Percentiles rank a stretch among this genome's conserved stretches.
Conservation (phyloP, 208 protist species). For the Angomonas ambiguus region DNA sequence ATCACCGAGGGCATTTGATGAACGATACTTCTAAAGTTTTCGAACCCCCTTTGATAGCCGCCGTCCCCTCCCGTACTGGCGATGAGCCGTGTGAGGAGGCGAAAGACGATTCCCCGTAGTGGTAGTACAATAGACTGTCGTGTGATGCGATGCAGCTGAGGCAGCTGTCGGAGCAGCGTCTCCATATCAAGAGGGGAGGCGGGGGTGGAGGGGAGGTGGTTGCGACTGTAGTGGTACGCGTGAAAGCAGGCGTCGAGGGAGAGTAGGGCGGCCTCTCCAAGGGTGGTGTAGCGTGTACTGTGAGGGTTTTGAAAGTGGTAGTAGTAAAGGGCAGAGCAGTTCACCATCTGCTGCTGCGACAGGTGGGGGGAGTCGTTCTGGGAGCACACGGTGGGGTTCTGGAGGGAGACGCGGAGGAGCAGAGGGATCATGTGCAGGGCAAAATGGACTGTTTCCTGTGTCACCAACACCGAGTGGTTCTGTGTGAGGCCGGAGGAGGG, state of each 20-base stretch:
- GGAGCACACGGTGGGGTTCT: slow-evolving; percentile 65
- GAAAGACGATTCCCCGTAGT: slow-evolving; percentile 56
- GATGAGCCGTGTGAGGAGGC: slow-evolving; percentile 41
- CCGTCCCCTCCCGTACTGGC: slow-evolving; percentile 13
- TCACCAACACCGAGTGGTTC: slow-evolving; percentile 9
- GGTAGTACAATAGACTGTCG: slow-evolving; percentile 53
- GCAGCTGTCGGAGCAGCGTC: slow-evolving; percentile 43
- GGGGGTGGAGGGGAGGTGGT: too few species aligned
- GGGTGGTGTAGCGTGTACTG: slow-evolving; percentile 55
- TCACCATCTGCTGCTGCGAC: slow-evolving; percentile 57
- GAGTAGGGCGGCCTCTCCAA: slow-evolving; percentile 68
- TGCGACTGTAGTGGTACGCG: slow-evolving; percentile 17
- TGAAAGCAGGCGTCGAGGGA: slow-evolving; percentile 61
- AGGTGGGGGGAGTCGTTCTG: slow-evolving; percentile 30
- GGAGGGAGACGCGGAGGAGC: slow-evolving; percentile 46
- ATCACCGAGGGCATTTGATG: slow-evolving; percentile 62
- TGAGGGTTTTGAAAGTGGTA: slow-evolving; percentile 39
- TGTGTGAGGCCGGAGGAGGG: background rate
- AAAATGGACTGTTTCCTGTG: slow-evolving; percentile 20
- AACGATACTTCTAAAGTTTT: slow-evolving; percentile 32
- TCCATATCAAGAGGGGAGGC: slow-evolving; percentile 31
- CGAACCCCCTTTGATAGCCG: background rate
- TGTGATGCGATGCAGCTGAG: slow-evolving; percentile 43
- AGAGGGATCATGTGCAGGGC: slow-evolving; percentile 39
- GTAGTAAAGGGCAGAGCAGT: too few species aligned